Evolutionary conservation across 2,329 filamentous ascomycete genomes (phyloP).

Genomic region (Colletotrichum tofieldiae): DNA sequence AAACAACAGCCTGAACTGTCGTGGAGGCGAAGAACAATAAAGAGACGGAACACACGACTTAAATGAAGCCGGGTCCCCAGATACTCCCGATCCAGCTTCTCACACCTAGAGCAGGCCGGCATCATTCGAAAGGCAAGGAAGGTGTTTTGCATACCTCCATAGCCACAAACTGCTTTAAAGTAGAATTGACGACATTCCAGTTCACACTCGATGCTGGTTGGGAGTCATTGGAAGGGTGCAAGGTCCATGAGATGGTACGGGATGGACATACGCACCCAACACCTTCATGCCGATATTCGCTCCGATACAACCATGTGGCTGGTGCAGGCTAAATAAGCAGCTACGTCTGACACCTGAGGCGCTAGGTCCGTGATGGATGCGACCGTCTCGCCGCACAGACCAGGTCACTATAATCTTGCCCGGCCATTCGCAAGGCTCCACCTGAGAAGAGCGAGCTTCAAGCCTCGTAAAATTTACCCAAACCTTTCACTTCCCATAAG

Average conservation of each 20-base stretch:
- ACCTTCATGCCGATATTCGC: neutral
- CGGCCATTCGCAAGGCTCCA: slow-evolving; percentile 35
- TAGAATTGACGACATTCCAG: neutral
- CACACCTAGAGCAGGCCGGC: neutral
- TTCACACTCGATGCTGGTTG: neutral
- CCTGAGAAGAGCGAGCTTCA: slow-evolving; percentile 41
- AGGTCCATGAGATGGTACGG: neutral
- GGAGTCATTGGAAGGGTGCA: neutral
- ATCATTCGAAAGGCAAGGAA: neutral
- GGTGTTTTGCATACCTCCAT: too few species aligned
- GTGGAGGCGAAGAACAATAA: neutral
- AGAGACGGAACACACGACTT: neutral
- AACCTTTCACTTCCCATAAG: slow-evolving; percentile 12
- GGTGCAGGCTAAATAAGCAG: slow-evolving; percentile 15
- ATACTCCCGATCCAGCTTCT: neutral
- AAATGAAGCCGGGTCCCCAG: neutral
- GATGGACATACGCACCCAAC: neutral
- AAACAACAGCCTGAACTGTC: neutral
- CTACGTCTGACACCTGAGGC: slow-evolving; percentile 18
- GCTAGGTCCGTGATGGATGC: slow-evolving; percentile 19
- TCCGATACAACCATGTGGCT: slow-evolving; percentile 6
- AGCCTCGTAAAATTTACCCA: slow-evolving; percentile 38
- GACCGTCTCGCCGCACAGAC: slow-evolving; percentile 30
- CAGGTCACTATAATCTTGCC: slow-evolving; percentile 19
- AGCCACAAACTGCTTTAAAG: neutral